Base-by-base conservation (phyloP, 805 yeast species). In the Saccharomycopsis capsularis region DNA sequence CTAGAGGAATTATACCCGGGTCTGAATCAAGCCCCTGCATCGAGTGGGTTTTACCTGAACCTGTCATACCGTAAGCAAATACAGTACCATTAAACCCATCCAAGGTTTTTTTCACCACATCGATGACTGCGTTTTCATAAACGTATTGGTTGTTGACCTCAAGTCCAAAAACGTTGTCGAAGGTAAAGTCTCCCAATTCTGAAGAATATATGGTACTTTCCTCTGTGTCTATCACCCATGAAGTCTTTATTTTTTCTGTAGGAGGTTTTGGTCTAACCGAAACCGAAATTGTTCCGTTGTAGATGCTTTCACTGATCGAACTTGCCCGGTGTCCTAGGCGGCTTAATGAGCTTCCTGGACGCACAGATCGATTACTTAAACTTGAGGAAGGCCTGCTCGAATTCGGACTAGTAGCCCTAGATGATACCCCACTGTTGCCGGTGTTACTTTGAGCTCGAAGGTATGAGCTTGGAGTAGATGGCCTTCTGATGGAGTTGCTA, bases 11-110 rank as follows among this genome's bases (percentile, higher is more conserved):
- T 43, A 88, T 71, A 3, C 96, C 95, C 0, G 82, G 80, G 53
- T 80, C 82, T 3, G 56, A 53, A 2, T 64, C 69, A 24, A 72
- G 68, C 27, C 95, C 96, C 54, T 81, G 82, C 95, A 88, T 88
- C 2, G 95, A 78, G 60, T 76, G 81, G 0, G 96, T 88, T 63
- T 88, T 88, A 9, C 96, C 96, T 1, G 95, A 83, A 0, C 96
- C 96, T 0, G 96, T 88, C 88, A 85, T 85, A 32, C 96, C 96
- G 59, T 88, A 88, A 0, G 98, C 97, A 63, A 91, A 88, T 0
- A 90, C 79, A 0, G 96, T 89, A 15, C 90, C 90, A 59, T 88
- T 88, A 63, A 68, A 90, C 0, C 96, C 96, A 15, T 80, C 81
- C 57, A 73, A 72, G 53, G 76, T 79, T 61, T 73, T 77, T 54